Percentiles rank a stretch among this genome's conserved stretches.
Evolutionary conservation across 2,329 filamentous ascomycete genomes (phyloP).

Genomic region (Coniochaeta sp.): DNA sequence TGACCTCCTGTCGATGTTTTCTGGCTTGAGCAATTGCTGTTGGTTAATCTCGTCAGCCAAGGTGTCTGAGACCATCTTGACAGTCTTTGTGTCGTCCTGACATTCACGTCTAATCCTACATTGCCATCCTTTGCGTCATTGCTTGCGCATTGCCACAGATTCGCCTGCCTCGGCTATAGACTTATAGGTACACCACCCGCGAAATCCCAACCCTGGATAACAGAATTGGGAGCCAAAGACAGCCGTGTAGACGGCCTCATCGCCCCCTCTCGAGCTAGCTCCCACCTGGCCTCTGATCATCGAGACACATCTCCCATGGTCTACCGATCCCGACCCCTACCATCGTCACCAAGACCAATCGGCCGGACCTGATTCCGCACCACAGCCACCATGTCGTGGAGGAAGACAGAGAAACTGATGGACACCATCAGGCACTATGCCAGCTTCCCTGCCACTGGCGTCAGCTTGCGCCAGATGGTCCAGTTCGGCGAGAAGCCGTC

Average conservation of each 20-base stretch:
- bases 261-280: neutral
- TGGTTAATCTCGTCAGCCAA: neutral
- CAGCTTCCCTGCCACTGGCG: constrained; percentile 91
- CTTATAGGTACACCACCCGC: neutral
- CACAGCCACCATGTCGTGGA: constrained; percentile 73
- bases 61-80: neutral
- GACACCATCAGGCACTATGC: constrained; percentile 96
- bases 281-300: neutral
- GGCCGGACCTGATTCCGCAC: constrained; percentile 14
- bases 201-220: neutral
- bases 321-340: constrained; percentile 7
- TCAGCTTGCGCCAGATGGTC: constrained; percentile 97
- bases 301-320: constrained; percentile 10
- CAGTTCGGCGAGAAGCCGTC: constrained; percentile 95
- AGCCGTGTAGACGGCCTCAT: neutral
- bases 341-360: constrained; percentile 12
- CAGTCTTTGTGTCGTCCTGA: neutral
- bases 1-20: neutral
- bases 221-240: neutral
- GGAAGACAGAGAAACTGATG: constrained; percentile 82
- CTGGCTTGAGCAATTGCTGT: neutral
- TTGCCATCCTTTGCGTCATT: neutral
- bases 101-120: neutral
- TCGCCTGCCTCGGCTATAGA: constrained; percentile 1
- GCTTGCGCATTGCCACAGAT: neutral